These are phyloP conservation scores for Ogataea dorogensis DNA, from an alignment of 805 yeast species.

Conservation along the genomic window DNA sequence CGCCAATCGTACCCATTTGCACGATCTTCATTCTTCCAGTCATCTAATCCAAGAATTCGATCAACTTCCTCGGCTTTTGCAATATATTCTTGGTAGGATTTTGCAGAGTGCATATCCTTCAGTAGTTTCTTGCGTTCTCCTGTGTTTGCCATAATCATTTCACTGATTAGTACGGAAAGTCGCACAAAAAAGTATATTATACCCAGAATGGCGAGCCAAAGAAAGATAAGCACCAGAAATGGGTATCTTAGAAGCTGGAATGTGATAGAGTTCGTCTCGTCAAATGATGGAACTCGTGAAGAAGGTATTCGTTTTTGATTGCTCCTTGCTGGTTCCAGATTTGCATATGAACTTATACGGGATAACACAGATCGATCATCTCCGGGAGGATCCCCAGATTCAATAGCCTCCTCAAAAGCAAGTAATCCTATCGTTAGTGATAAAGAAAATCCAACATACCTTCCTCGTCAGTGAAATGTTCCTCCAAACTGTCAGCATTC, in stretches of 20 bases:
- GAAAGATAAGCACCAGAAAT: constrained; percentile 45
- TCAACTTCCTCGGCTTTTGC: constrained; percentile 58
- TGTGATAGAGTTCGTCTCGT: constrained; percentile 29
- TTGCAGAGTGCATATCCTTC: constrained; percentile 46
- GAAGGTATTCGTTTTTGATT: constrained; percentile 5
- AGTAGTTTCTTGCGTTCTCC: constrained; percentile 54
- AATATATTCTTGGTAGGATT: constrained; percentile 61
- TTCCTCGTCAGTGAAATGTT: constrained; percentile 26
- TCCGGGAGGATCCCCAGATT: constrained; percentile 28
- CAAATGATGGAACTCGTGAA: constrained; percentile 1
- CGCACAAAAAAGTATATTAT: constrained; percentile 52
- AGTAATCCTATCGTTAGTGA: constrained; percentile 24
- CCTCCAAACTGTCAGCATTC: constrained; percentile 24
- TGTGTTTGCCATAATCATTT: constrained; percentile 56
- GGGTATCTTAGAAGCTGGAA: constrained; percentile 66
- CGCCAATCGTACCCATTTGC: constrained; percentile 69
- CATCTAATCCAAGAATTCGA: constrained; percentile 52
- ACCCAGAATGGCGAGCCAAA: constrained; percentile 55
- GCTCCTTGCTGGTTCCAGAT: constrained; percentile 15
- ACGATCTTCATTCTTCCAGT: constrained; percentile 60
- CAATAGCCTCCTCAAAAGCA: constrained; percentile 39
- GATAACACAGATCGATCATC: constrained; percentile 11
- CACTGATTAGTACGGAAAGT: constrained; percentile 60
- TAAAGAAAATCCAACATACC: constrained; percentile 8
- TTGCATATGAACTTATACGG: constrained; percentile 14